phyloP scores from a whole-genome alignment of 2,329 filamentous ascomycete genomes.

The Pseudohalonectria lignicola region DNA sequence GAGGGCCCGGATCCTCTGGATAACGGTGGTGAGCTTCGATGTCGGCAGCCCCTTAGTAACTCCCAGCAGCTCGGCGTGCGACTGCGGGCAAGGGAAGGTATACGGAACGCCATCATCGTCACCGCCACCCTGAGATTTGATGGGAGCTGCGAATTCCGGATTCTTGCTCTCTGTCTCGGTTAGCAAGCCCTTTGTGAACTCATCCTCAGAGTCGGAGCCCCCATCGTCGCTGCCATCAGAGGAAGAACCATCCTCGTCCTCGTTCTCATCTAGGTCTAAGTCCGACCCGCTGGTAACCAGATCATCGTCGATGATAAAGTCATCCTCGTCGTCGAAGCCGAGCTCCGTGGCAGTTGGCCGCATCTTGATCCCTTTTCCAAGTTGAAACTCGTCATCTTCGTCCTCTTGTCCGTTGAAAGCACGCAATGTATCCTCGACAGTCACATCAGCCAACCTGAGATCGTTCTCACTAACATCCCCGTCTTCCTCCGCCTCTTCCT shows the following conservation, averaged over 20 bases:
- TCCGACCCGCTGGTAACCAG: conserved; percentile 74
- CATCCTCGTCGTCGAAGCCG: conserved; percentile 85
- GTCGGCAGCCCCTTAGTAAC: conserved; percentile 50
- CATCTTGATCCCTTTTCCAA: conserved; percentile 47
- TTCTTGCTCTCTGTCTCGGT: conserved; percentile 45
- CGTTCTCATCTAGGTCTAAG: conserved; percentile 39
- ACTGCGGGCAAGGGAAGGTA: conserved; percentile 77
- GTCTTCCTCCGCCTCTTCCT: conserved; percentile 25
- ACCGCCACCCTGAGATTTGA: conserved; percentile 28
- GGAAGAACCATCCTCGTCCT: conserved; percentile 21
- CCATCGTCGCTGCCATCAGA: not conserved
- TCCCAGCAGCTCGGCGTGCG: conserved; percentile 62
- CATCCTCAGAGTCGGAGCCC: conserved; percentile 36
- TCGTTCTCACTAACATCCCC: too few relatives aligned
- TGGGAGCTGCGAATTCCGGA: conserved; percentile 34
- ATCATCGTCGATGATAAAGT: conserved; percentile 84
- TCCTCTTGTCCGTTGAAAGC: conserved; percentile 24
- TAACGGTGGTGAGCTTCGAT: conserved; percentile 60
- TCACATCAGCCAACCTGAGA: conserved; percentile 19
- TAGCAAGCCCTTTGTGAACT: conserved; percentile 61
- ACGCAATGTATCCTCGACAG: conserved; percentile 2
- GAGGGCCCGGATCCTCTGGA: conserved; percentile 85
- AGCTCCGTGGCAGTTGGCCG: conserved; percentile 48
- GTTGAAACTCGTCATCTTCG: conserved; percentile 45
- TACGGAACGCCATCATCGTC: conserved; percentile 57